phyloP scores from a whole-genome alignment of 2,329 filamentous ascomycete species.

The Scedosporium aurantiacum region DNA sequence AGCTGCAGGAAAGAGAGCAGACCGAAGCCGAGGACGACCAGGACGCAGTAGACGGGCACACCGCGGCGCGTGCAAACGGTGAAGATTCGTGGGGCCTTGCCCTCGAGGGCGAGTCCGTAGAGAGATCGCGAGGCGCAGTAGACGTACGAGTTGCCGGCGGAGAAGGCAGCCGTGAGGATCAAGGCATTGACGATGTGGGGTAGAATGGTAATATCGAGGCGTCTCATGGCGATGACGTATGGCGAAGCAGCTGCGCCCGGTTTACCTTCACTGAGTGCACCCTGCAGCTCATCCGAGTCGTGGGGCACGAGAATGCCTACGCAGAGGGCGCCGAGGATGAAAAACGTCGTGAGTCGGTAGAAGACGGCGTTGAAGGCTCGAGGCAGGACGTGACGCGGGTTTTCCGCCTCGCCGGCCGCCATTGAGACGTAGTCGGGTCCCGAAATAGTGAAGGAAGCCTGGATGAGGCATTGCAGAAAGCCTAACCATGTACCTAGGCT shows the following conservation, averaged over 20 bases:
- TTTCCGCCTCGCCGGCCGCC: conserved; percentile 61
- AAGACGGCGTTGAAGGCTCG: conserved; percentile 70
- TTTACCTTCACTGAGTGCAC: conserved; percentile 45
- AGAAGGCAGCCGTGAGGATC: conserved; percentile 55
- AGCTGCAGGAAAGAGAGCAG: conserved; percentile 66
- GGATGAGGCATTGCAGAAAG: conserved; percentile 64
- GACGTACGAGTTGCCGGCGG: conserved; percentile 52
- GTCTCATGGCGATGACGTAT: conserved; percentile 57
- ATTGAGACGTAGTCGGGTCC: conserved; percentile 59
- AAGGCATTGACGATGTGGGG: conserved; percentile 65
- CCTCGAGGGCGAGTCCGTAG: conserved; percentile 57
- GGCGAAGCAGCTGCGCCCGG: conserved; percentile 60
- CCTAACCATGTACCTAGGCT: conserved; percentile 62
- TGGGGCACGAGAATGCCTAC: conserved; percentile 64
- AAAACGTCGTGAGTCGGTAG: conserved; percentile 65
- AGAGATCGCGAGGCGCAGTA: conserved; percentile 60
- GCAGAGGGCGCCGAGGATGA: conserved; percentile 61
- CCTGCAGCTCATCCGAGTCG: conserved; percentile 50
- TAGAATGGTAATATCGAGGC: conserved; percentile 49
- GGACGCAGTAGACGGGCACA: conserved; percentile 65
- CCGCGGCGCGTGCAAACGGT: conserved; percentile 50
- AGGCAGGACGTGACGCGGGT: conserved; percentile 58
- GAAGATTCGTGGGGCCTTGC: conserved; percentile 51
- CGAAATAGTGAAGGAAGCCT: conserved; percentile 56
- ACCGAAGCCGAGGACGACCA: conserved; percentile 53